These are phyloP conservation scores for Boletus hoseneyae DNA, from an alignment of 1,284 basidiomycete species.

Conservation along the genomic window DNA sequence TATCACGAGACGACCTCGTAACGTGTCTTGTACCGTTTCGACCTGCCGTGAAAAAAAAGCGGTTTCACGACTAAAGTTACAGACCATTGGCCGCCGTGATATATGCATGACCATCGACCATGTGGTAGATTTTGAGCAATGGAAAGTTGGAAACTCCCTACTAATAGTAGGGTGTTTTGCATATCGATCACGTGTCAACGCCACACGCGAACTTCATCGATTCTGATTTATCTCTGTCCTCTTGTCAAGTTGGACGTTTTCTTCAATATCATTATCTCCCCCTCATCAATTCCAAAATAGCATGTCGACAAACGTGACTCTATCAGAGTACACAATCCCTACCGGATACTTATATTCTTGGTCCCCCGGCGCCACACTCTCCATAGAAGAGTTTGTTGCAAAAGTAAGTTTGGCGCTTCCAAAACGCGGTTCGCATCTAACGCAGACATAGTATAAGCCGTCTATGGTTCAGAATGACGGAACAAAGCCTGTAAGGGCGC, in stretches of 20 bases:
- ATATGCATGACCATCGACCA: too few relatives aligned
- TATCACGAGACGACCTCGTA: too few relatives aligned
- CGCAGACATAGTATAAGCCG: slow-evolving; percentile 52
- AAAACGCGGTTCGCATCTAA: slow-evolving; percentile 5
- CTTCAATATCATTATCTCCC: neutral
- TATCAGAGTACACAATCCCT: slow-evolving; percentile 17
- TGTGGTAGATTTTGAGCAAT: too few relatives aligned
- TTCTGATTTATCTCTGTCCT: too few relatives aligned
- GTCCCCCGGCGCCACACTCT: slow-evolving; percentile 19
- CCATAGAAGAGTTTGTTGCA: slow-evolving; percentile 22
- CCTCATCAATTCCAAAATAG: neutral
- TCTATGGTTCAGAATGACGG: slow-evolving; percentile 75
- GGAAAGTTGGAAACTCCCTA: too few relatives aligned
- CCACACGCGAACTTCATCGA: neutral
- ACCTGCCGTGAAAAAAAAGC: too few relatives aligned
- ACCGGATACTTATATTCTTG: slow-evolving; percentile 23
- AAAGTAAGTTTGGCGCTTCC: slow-evolving; percentile 17
- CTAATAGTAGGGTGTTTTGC: too few relatives aligned
- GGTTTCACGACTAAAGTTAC: too few relatives aligned
- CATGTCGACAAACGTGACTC: slow-evolving; percentile 15
- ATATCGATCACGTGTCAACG: neutral
- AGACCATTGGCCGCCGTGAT: too few relatives aligned
- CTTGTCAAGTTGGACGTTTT: neutral
- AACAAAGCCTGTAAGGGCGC: slow-evolving; percentile 55
- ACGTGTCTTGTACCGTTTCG: too few relatives aligned